Base-by-base conservation (phyloP, 2,329 filamentous ascomycete species). In the Sphaerulina musiva region DNA sequence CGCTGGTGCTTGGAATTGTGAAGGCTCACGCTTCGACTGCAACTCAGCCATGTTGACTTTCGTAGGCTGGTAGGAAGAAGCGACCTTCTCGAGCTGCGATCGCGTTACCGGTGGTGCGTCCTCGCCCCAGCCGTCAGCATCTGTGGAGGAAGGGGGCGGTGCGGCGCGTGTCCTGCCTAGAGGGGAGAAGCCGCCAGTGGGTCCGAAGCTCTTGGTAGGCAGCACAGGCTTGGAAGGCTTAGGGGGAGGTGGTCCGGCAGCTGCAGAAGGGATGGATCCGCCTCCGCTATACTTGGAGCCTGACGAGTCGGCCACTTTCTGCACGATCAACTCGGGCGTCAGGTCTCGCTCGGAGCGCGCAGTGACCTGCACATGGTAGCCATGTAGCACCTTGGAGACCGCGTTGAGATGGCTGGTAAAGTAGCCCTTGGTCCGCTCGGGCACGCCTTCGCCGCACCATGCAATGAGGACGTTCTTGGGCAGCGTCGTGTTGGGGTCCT, bases 341-440 rank as follows among this genome's bases (percentile, higher is more conserved):
- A 98, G 81, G 68, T 97, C 91, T 67, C 82, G 81, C 59, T 95
- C 89, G 59, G 91, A 95, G 57, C 93, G 88, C 56, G 93, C 93
- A 49, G 91, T 97, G 65, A 98, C 87, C 75, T 98, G 92, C 55
- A 98, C 90, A 71, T 98, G 93, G 72, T 97, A 98, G 62, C 93
- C 84, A 75, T 96, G 91, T 41, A 98, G 81, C 63, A 96, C 80
- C 74, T 95, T 96, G 58, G 90, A 85, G 38, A 97, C 90, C 46
- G 89, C 86, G 57, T 87, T 85, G 46, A 93, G 77, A 73, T 98
- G 92, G 74, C 90, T 96, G 62, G 89, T 95, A 70, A 98, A 98
- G 74, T 97, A 97, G 61, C 93, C 93, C 75, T 97, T 98, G 58
- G 92, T 97, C 66, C 92, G 81, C 74, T 98, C 93, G n/a, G 93